Evolutionary conservation across 345 rosid genomes (phyloP).

Genomic region (Litchi chinensis): DNA sequence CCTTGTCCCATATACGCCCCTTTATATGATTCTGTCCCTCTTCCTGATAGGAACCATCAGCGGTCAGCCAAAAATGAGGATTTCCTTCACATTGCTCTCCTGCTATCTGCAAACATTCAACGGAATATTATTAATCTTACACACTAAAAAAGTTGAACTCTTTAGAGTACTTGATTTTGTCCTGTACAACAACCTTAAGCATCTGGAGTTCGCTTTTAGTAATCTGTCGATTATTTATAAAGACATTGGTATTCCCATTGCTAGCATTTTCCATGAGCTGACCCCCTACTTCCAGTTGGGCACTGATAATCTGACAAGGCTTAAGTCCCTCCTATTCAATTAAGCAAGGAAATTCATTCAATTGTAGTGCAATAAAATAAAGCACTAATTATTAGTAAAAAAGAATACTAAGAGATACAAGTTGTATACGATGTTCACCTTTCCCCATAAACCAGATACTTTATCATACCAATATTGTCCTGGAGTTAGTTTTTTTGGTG

Average conservation of each 20-base stretch:
- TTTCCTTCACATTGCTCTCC: conserved; percentile 75
- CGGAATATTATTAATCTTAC: conserved; percentile 14
- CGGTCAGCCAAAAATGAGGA: conserved; percentile 64
- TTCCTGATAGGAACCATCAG: conserved; percentile 69
- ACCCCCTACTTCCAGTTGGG: conserved; percentile 56
- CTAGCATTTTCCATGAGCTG: conserved; percentile 48
- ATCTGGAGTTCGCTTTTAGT: conserved; percentile 58
- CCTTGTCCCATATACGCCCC: conserved; percentile 74
- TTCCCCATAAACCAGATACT: conserved; percentile 88
- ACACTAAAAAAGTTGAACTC: neutral
- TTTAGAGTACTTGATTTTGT: conserved; percentile 15
- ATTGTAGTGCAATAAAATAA: conserved; percentile 12
- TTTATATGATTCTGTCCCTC: conserved; percentile 64
- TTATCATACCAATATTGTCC: conserved; percentile 91
- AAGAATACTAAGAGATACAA: conserved; percentile 2
- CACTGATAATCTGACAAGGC: conserved; percentile 78
- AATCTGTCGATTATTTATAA: conserved; percentile 66
- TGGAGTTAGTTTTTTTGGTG: conserved; percentile 74
- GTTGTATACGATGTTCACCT: conserved; percentile 49
- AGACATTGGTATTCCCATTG: conserved; percentile 69
- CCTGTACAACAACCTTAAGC: conserved; percentile 62
- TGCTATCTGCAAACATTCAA: conserved; percentile 45
- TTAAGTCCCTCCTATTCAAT: conserved; percentile 68
- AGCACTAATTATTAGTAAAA: neutral
- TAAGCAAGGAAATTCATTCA: conserved; percentile 21